Evolutionary conservation across 2,329 filamentous ascomycete species (phyloP).

Genomic region (Colletotrichum filicis): DNA sequence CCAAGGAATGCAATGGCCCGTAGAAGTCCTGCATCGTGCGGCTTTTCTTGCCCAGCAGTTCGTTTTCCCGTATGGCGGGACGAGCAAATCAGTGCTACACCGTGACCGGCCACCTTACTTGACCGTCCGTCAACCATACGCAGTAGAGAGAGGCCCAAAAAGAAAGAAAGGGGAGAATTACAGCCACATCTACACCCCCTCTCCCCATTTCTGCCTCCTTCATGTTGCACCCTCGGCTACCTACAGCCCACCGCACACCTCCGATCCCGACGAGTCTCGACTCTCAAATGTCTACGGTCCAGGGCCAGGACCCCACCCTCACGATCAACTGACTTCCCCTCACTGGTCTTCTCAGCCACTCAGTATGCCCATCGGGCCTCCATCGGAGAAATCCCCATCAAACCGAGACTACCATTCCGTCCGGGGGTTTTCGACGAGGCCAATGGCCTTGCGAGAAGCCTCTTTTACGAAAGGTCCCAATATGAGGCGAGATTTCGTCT

Average conservation of each 20-base stretch:
- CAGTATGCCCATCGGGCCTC: constrained; percentile 24
- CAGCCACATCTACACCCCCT: constrained; percentile 1
- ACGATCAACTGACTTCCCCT: constrained; percentile 35
- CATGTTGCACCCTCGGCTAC: constrained; percentile 16
- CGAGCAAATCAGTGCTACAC: constrained; percentile 19
- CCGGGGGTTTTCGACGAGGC: constrained; percentile 4
- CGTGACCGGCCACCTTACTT: constrained; percentile 19
- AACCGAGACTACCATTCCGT: constrained; percentile 27
- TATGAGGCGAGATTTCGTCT: neutral
- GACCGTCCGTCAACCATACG: constrained; percentile 7
- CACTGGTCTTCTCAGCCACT: constrained; percentile 31
- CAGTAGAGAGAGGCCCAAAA: neutral
- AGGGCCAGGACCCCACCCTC: constrained; percentile 28
- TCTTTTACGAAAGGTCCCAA: neutral
- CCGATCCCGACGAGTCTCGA: constrained; percentile 35
- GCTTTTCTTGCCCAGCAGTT: constrained; percentile 1
- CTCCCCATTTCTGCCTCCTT: constrained; percentile 11
- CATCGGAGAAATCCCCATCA: constrained; percentile 34
- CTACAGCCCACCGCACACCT: constrained; percentile 17
- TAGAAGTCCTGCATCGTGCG: neutral
- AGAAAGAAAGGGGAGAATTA: neutral
- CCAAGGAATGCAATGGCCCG: neutral
- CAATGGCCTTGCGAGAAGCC: constrained; percentile 21
- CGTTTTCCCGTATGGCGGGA: neutral
- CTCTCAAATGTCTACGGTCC: constrained; percentile 19